phyloP scores from a whole-genome alignment of 306 rosid species.

The Gillenia trifoliata region DNA sequence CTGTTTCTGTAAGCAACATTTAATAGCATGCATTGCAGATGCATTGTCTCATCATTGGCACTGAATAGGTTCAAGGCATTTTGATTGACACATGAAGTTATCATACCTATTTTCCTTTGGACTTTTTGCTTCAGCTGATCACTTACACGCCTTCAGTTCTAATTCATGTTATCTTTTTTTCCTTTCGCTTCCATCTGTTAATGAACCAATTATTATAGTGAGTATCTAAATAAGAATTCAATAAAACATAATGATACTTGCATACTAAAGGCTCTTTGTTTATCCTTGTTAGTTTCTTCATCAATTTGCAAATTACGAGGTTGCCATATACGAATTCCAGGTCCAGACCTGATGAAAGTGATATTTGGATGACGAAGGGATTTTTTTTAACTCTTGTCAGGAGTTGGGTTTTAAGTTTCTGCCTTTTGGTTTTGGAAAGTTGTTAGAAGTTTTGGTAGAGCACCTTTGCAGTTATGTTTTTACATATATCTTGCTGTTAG shows the following conservation, averaged over 20 bases:
- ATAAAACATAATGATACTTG: neutral
- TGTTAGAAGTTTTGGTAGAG: neutral
- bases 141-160: neutral
- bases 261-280: neutral
- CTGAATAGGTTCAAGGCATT: neutral
- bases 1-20: neutral
- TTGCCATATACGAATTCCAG: too few relatives aligned
- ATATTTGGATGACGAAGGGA: too few relatives aligned
- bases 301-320: neutral
- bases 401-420: too few relatives aligned
- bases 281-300: neutral
- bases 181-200: neutral
- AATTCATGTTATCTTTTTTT: neutral
- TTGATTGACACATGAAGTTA: neutral
- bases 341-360: too few relatives aligned
- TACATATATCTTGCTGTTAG: neutral
- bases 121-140: neutral
- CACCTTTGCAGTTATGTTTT: too few relatives aligned
- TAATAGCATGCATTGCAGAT: neutral
- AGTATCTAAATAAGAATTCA: neutral
- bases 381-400: too few relatives aligned
- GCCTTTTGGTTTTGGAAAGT: too few relatives aligned
- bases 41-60: slow-evolving; percentile 6
- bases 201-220: neutral
- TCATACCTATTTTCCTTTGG: neutral